A percentile compares a stretch with the other conserved stretches of the same genome.
Conservation (phyloP, 2,329 filamentous ascomycete species). For the Thermothelomyces thermophilus region DNA sequence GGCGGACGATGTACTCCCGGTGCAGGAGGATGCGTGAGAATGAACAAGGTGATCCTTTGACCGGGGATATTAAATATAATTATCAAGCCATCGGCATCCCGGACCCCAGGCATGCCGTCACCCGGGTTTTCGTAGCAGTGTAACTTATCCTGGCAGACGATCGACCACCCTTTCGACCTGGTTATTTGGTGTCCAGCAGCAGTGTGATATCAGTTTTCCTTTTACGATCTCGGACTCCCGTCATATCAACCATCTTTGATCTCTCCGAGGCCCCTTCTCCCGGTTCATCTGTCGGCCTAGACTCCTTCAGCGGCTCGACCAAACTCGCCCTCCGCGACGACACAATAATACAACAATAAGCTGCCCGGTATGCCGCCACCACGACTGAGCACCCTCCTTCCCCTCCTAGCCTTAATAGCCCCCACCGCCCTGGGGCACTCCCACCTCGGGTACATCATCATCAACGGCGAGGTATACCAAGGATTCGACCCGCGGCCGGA, state of each 20-base stretch:
- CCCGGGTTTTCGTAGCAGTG: too few relatives aligned
- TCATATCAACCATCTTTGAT: not conserved
- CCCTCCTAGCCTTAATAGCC: slow-evolving; percentile 8
- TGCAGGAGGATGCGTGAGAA: not conserved
- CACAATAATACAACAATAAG: not conserved
- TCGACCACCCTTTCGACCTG: not conserved
- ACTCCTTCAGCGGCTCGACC: too few relatives aligned
- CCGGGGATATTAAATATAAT: too few relatives aligned
- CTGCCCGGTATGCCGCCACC: slow-evolving; percentile 7
- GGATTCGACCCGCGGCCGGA: slow-evolving; percentile 33
- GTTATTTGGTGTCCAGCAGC: too few relatives aligned
- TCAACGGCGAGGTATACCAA: slow-evolving; percentile 40
- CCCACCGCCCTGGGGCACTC: slow-evolving; percentile 24
- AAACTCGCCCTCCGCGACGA: not conserved
- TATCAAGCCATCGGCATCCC: slow-evolving; percentile 3
- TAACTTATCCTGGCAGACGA: not conserved
- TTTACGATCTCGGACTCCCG: not conserved
- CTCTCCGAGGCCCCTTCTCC: too few relatives aligned
- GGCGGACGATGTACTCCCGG: slow-evolving; percentile 5
- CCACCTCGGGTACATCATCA: slow-evolving; percentile 31
- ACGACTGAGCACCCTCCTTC: slow-evolving; percentile 7
- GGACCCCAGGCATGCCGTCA: not conserved
- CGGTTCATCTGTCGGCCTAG: too few relatives aligned
- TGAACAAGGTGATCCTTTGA: too few relatives aligned
- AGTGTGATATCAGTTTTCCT: too few relatives aligned